These are phyloP conservation scores for Arctium minus DNA, from an alignment of 129 eudicot genomes.

Conservation along the genomic window DNA sequence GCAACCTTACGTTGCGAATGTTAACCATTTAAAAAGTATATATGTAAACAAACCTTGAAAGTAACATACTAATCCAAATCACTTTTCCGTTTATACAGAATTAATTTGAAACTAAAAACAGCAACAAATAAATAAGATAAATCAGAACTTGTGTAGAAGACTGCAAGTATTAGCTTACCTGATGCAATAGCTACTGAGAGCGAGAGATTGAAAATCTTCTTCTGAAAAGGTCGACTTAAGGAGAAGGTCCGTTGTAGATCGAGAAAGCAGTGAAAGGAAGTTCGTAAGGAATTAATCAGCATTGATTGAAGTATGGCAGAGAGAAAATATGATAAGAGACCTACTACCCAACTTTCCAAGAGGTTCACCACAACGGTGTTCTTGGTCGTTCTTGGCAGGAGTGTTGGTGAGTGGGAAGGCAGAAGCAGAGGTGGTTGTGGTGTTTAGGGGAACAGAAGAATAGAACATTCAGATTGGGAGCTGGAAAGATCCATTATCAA, in stretches of 20 bases:
- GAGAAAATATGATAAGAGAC: neutral
- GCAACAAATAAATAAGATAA: neutral
- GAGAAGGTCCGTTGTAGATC: slow-evolving; percentile 11
- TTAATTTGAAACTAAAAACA: neutral
- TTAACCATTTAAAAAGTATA: neutral
- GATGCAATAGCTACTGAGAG: slow-evolving; percentile 21
- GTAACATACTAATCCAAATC: neutral
- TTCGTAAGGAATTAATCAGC: slow-evolving; percentile 14
- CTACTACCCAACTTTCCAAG: neutral
- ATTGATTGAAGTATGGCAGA: neutral
- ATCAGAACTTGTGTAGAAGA: neutral
- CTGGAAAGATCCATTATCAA: too few relatives aligned
- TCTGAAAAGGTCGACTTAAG: neutral
- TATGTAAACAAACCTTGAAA: neutral
- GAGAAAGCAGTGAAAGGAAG: slow-evolving; percentile 17
- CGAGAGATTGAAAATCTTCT: slow-evolving; percentile 6
- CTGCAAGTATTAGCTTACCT: slow-evolving; percentile 12
- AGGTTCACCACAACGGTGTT: neutral
- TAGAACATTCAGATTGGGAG: too few relatives aligned
- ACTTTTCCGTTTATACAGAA: neutral
- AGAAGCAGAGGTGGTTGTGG: too few relatives aligned
- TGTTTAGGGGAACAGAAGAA: too few relatives aligned
- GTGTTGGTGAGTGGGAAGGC: too few relatives aligned
- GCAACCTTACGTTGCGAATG: neutral
- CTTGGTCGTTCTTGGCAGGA: too few relatives aligned